Percentiles rank a stretch among this genome's conserved stretches.
Evolutionary conservation across 495 filamentous ascomycete genomes (phyloP).

Genomic region (Sabuloglossum arenarium): DNA sequence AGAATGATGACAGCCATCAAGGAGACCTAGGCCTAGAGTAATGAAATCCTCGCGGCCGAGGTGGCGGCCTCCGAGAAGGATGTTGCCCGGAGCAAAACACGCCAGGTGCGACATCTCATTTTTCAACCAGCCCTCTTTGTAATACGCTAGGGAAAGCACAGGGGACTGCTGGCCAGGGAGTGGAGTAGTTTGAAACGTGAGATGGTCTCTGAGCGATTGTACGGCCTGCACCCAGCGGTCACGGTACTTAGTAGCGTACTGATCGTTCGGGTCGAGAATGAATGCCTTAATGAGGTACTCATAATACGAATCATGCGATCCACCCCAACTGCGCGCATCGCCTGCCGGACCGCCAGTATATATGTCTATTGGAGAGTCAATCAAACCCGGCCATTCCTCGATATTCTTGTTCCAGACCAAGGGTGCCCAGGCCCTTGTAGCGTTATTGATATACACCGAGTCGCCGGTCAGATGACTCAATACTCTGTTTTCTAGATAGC

Average conservation of each 20-base stretch:
- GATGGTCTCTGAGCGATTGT: conserved; percentile 51
- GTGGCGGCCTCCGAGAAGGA: conserved; percentile 63
- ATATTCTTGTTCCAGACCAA: conserved; percentile 14
- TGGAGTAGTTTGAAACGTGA: conserved; percentile 47
- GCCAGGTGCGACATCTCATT: conserved; percentile 23
- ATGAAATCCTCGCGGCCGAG: conserved; percentile 41
- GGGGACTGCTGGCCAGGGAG: conserved; percentile 43
- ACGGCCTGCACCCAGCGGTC: conserved; percentile 62
- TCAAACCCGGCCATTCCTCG: conserved; percentile 9
- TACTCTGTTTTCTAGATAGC: conserved; percentile 12
- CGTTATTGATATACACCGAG: conserved; percentile 9
- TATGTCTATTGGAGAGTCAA: conserved; percentile 14
- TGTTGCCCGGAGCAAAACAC: conserved; percentile 75
- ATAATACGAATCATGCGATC: conserved; percentile 50
- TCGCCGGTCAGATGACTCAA: conserved; percentile 13
- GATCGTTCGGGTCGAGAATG: conserved; percentile 43
- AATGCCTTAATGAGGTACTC: conserved; percentile 90
- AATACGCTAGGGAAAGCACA: conserved; percentile 41
- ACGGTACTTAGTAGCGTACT: conserved; percentile 35
- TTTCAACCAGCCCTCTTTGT: conserved; percentile 21
- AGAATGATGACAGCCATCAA: conserved; percentile 52
- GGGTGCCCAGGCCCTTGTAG: conserved; percentile 15
- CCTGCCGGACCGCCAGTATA: conserved; percentile 10
- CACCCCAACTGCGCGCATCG: conserved; percentile 45
- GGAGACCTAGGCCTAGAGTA: conserved; percentile 55